Evolutionary conservation across 768 basidiomycete genomes (phyloP), one percentile per base, ranked within the genome.

Genomic region (Podaxis sp.): DNA sequence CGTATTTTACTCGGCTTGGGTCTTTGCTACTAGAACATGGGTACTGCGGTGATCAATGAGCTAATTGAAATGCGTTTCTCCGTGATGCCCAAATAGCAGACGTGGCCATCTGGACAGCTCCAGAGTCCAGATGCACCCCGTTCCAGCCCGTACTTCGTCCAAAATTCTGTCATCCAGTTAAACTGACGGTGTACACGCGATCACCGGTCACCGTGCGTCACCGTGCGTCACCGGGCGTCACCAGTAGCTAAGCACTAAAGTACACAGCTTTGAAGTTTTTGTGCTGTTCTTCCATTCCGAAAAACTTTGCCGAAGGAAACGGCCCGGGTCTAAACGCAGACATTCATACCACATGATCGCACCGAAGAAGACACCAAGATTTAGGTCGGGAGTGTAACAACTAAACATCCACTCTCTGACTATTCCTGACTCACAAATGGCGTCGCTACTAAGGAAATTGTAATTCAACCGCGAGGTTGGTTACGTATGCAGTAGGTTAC

Each of bases 401-500:
- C 12, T 50, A 17, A 20, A 24, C 26, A 50, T 28, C 20, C 49
- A 24, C 22, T 24, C 12, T n/a, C 17, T n/a, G 20, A 22, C 44
- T 44, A 44, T 56, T 56, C 26, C 55, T 59, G 58, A 51, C 48
- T 55, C 17, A 17, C 30, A 17, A 13, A 53, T 30, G 15, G 13
- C 17, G 51, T 30, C 3, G 51, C 41, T 49, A 22, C 20, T 24
- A 24, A 49, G 22, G 48, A 49, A n/a, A 5, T 49, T 49, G 10
- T n/a, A 22, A 37, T 20, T 54, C 52, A 49, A 5, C 11, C 40
- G 49, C 24, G 41, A 46, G 60, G 60, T 24, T 28, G 20, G 20
- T 62, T 62, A 62, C 54, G 56, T 62, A 62, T 33, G n/a, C 11
- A 24, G n/a, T 20, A 15, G 38, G 28, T 62, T 37, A 20, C 30